Evolutionary conservation across 768 basidiomycete genomes (phyloP).

Genomic region (Suillus weaverae): DNA sequence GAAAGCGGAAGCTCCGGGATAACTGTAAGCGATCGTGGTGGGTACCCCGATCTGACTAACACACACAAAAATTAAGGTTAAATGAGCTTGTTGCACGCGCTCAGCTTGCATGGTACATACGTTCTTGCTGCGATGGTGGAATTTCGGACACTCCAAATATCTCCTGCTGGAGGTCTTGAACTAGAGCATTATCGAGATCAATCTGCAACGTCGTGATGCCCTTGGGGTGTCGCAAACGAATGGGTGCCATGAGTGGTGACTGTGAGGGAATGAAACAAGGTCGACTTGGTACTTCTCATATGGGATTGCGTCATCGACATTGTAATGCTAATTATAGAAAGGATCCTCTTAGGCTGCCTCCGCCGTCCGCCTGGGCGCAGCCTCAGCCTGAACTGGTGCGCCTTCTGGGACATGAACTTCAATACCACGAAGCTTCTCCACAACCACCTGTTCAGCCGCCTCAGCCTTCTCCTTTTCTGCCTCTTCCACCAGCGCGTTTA

Average conservation of each 20-base stretch:
- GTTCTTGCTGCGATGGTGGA: constrained; percentile 70
- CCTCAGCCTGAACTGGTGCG: constrained; percentile 1
- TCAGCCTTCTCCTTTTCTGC: constrained; percentile 40
- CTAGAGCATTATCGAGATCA: constrained; percentile 58
- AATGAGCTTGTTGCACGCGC: neutral
- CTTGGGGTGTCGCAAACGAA: constrained; percentile 83
- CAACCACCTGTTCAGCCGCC: constrained; percentile 26
- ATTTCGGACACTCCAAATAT: constrained; percentile 71
- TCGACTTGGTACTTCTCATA: constrained; percentile 8
- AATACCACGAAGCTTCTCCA: constrained; percentile 23
- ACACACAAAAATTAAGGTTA: neutral
- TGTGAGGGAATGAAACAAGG: constrained; percentile 4
- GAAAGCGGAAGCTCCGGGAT: constrained; percentile 74
- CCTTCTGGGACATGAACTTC: constrained; percentile 14
- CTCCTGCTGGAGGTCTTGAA: constrained; percentile 73
- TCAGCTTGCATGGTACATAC: constrained; percentile 45
- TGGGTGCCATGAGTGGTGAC: constrained; percentile 51
- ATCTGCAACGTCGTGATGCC: constrained; percentile 80
- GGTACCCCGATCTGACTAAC: constrained; percentile 82
- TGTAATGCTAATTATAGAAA: neutral
- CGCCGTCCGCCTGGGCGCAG: neutral
- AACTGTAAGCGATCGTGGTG: constrained; percentile 70
- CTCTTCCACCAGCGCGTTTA: constrained; percentile 54
- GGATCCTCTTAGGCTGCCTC: neutral
- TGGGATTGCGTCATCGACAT: constrained; percentile 6